Evolutionary conservation across 2,329 filamentous ascomycete genomes (phyloP), one percentile per base, ranked within the genome.

Genomic region (Bipolaris bicolor): DNA sequence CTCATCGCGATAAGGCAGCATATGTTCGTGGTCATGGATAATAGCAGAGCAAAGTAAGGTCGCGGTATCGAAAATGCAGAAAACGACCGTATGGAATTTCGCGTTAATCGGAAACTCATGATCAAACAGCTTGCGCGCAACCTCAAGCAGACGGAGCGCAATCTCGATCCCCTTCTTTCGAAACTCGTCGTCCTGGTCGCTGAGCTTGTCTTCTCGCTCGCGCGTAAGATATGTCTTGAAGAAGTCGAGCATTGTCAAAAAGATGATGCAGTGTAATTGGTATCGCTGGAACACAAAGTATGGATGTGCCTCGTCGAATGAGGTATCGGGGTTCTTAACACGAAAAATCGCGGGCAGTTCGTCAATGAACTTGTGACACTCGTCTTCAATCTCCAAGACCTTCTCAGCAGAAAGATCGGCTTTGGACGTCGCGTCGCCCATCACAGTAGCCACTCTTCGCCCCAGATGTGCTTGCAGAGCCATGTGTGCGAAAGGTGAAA

Each of bases 21-120:
- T 72, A 16, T 67, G 62, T 29, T 79, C 72, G n/a, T 71, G 65
- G 55, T 85, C 83, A 57, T 84, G 82, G 4, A 83, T 76, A 6
- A 85, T 71, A 2, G 82, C 79, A 0, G 82, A 84, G 69, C 81
- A 84, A 4, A 84, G 66, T 16, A 82, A 72, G 0, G 82, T 80
- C 0, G 81, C 78, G 0, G 80, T 82, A 58, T 85, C 81, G 45
- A 85, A 85, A 31, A 83, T 78, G 41, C 76, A 74, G 54, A 84
- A 84, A 0, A 82, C 71, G 5, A 82, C 78, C 49, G 81, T 77
- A 60, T 83, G 80, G 40, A 82, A 83, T 34, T 81, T 82, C 5
- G 78, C 76, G 43, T 83, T 80, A 11, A 78, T 69, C 0, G 80
- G 80, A 46, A 77, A 80, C 7, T 79, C 72, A 34, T 79, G 73